A percentile compares a stretch with the other conserved stretches of the same genome.
Conservation (phyloP, 371 early-diverging fungal species). For the Mortierella sp. region DNA sequence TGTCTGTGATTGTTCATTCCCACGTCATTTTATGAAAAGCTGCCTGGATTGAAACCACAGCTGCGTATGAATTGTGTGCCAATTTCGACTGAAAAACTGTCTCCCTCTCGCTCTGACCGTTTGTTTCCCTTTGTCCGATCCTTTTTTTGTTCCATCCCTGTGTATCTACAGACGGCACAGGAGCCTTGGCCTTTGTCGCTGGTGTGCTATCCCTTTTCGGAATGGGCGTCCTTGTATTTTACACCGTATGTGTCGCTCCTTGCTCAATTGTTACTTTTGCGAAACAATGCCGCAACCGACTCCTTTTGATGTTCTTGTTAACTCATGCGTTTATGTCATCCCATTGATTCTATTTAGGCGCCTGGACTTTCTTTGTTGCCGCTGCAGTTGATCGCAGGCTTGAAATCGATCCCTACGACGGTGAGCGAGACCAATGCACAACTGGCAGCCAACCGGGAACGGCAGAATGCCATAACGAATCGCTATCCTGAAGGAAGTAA, state of each 20-base stretch:
- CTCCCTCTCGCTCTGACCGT: neutral
- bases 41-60: neutral
- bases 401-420: slow-evolving; percentile 38
- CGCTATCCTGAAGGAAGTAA: slow-evolving; percentile 31
- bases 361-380: slow-evolving; percentile 52
- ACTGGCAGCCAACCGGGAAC: slow-evolving; percentile 43
- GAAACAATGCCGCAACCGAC: no score
- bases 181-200: slow-evolving; percentile 46
- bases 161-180: slow-evolving; percentile 35
- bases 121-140: neutral
- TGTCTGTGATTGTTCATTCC: slow-evolving; percentile 10
- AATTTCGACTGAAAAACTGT: neutral
- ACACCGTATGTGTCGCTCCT: slow-evolving; percentile 28
- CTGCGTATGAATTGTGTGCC: neutral
- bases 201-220: slow-evolving; percentile 45
- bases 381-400: slow-evolving; percentile 42
- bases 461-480: slow-evolving; percentile 46
- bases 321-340: neutral
- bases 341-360: slow-evolving; percentile 22
- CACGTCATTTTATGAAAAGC: slow-evolving; percentile 26
- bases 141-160: neutral
- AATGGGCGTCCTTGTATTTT: slow-evolving; percentile 53
- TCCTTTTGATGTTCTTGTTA: neutral
- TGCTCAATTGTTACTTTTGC: neutral
- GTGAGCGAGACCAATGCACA: slow-evolving; percentile 38